Evolutionary conservation across 805 yeast species (phyloP), one percentile per base, ranked within the genome.

Genomic region (Candida schatavii): DNA sequence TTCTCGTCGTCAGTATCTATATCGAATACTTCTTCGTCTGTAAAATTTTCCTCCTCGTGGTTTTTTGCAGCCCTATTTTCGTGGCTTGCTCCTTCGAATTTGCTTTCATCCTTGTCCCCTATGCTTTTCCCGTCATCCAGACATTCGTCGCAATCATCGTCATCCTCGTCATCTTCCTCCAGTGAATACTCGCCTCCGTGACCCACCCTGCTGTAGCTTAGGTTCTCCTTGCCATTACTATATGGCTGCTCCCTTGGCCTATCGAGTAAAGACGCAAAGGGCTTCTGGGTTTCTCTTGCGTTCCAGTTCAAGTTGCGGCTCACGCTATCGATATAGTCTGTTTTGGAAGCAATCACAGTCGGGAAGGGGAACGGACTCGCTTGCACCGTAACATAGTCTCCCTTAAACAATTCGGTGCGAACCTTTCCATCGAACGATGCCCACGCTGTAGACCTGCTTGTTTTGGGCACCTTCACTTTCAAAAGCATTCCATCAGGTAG

Each of bases 361-460:
- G 99, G 99, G 70, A 93, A 93, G 18, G 97, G 95, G 64, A 78
- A 91, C 22, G 89, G 87, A 35, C 93, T 82, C 0, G 97, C 97
- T 30, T 80, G 79, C 13, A 93, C 77, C 0, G 89, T 79, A 26
- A 93, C 86, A 53, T 87, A 89, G 59, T 88, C 93, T 6, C 98
- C 97, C 42, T 79, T 80, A 26, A 69, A 63, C 36, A 93, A 65
- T 59, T 93, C 96, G 3, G 88, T 83, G 32, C 98, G 70, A 18
- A 82, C 81, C 51, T 93, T 82, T 10, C 99, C 99, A 63, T 93
- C 99, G 59, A 93, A 93, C 1, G 97, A 83, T 1, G 95, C 95
- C 95, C 96, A 93, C 0, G 98, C 97, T 0, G 96, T 87, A 4
- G 93, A 80, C 40, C 99, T 68, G 33, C 96, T 83, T 41, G 80